Evolutionary conservation across 176 grass and related monocot species (phyloP).

Genomic region (Raddia guianensis): DNA sequence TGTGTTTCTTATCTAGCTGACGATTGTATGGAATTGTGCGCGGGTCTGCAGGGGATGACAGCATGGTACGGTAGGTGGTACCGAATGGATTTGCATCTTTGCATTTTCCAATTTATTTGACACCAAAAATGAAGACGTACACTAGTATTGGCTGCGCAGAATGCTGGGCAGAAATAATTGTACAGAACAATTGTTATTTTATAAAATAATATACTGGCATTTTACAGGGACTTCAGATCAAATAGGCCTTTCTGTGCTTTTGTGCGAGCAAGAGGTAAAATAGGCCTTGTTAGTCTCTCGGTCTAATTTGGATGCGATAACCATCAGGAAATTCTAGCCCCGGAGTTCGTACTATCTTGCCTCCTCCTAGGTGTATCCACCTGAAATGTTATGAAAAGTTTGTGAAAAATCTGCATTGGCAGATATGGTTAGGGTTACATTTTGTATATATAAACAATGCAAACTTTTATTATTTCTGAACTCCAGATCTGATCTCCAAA

Average conservation of each 20-base stretch:
- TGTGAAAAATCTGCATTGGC: background rate
- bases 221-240: background rate
- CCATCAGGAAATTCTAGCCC: constrained; percentile 55
- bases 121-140: background rate
- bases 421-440: background rate
- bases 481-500: background rate
- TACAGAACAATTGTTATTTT: background rate
- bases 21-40: background rate
- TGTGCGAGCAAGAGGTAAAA: constrained; percentile 16
- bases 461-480: background rate
- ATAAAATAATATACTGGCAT: background rate
- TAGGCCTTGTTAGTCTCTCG: background rate
- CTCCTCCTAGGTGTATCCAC: constrained; percentile 45
- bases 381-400: constrained; percentile 29
- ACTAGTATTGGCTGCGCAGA: background rate
- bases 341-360: constrained; percentile 38
- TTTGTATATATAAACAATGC: background rate
- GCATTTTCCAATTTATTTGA: background rate
- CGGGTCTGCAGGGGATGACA: background rate
- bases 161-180: background rate
- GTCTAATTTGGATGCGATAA: constrained; percentile 41
- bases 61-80: no score
- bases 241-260: background rate
- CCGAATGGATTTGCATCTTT: no score
- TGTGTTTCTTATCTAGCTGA: background rate